These are phyloP conservation scores for Beauveria asiatica DNA, from an alignment of 2,329 filamentous ascomycete genomes.

Conservation along the genomic window DNA sequence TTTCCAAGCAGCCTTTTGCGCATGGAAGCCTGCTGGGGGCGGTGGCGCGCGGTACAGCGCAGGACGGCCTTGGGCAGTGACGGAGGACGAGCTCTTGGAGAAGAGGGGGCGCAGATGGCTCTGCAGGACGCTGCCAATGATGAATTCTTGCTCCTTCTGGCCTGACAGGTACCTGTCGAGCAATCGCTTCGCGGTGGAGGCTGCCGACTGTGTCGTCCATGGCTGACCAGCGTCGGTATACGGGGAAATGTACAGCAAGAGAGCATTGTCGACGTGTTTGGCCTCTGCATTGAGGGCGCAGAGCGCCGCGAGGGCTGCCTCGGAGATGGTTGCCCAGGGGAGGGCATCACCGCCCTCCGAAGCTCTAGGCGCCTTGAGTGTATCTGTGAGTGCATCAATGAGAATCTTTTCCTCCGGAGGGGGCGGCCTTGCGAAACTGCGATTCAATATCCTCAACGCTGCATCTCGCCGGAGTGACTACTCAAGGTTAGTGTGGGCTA, in stretches of 20 bases:
- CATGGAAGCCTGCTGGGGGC: neutral
- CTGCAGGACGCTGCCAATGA: conserved; percentile 50
- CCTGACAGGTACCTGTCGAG: conserved; percentile 21
- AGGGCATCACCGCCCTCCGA: conserved; percentile 1
- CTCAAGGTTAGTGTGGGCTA: neutral
- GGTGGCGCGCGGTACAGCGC: conserved; percentile 15
- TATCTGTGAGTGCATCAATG: neutral
- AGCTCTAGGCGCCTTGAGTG: neutral
- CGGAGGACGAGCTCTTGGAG: conserved; percentile 40
- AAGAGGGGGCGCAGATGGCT: conserved; percentile 61
- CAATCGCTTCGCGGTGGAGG: conserved; percentile 23
- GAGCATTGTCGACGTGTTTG: conserved; percentile 11
- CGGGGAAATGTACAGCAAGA: conserved; percentile 25
- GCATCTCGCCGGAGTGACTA: conserved; percentile 3
- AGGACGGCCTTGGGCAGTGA: conserved; percentile 23
- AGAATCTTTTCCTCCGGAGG: neutral
- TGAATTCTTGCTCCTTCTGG: conserved; percentile 25
- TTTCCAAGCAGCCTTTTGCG: conserved; percentile 18
- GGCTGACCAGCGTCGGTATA: conserved; percentile 23
- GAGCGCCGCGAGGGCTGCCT: conserved; percentile 23
- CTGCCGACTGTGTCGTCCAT: conserved; percentile 30
- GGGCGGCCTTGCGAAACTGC: neutral
- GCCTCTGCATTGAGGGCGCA: conserved; percentile 15
- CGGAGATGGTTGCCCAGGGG: conserved; percentile 10
- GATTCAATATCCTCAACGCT: neutral